These are phyloP conservation scores for Thelonectria olida DNA, from an alignment of 2,329 filamentous ascomycete genomes.

Conservation along the genomic window DNA sequence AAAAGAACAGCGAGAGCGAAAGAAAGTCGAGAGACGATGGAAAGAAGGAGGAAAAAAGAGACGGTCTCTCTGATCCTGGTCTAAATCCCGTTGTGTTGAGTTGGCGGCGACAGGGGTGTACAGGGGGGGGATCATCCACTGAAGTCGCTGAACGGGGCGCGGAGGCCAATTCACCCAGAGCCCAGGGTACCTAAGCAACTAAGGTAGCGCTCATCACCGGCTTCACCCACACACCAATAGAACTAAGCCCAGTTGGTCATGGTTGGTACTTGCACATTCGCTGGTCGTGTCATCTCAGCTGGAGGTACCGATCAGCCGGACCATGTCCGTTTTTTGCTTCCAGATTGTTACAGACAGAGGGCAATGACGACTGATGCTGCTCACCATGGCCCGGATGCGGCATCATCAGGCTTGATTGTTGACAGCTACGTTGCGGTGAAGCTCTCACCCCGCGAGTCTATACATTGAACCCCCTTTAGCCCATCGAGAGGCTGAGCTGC, in stretches of 20 bases:
- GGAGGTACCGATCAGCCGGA: too few species aligned
- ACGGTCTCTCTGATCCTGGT: neutral
- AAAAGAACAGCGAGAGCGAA: too few species aligned
- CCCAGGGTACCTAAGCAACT: neutral
- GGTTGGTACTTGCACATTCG: neutral
- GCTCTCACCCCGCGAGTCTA: neutral
- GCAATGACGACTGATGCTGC: too few species aligned
- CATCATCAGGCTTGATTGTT: too few species aligned
- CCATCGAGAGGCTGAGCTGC: neutral
- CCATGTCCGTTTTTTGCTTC: neutral
- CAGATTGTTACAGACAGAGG: too few species aligned
- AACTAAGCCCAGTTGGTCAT: neutral
- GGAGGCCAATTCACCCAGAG: neutral
- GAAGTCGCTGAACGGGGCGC: slow-evolving; percentile 7
- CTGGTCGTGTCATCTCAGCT: neutral
- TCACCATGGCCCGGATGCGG: too few species aligned
- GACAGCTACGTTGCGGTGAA: too few species aligned
- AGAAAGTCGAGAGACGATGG: neutral
- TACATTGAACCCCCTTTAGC: neutral
- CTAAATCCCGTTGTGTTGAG: slow-evolving; percentile 15
- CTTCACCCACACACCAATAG: neutral
- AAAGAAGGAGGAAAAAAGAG: neutral
- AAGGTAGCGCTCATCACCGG: too few species aligned
- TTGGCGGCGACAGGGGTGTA: slow-evolving; percentile 16
- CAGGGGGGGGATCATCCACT: slow-evolving; percentile 4